Conservation (phyloP, 441 rosid genomes). For the Populus tomentosa region DNA sequence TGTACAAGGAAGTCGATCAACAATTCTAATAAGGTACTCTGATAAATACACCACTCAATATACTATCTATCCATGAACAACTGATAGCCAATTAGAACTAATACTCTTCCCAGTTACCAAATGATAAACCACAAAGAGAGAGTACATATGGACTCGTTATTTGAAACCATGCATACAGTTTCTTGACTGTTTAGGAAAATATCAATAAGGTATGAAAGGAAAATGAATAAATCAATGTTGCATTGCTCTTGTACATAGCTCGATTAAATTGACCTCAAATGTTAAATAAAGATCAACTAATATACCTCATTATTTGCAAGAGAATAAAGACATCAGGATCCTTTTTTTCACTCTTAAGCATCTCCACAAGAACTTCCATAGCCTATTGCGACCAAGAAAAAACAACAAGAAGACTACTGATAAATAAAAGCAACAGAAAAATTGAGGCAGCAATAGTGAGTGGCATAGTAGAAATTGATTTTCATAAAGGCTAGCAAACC, state of each 20-base stretch:
- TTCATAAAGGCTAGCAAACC: background rate
- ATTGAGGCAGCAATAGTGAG: background rate
- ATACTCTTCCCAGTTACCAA: background rate
- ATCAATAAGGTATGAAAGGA: background rate
- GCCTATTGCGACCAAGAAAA: conserved; percentile 41
- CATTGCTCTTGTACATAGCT: background rate
- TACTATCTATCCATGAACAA: background rate
- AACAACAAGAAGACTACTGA: background rate
- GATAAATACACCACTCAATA: background rate
- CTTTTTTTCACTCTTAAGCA: conserved; percentile 69
- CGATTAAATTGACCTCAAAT: background rate
- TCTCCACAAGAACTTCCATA: conserved; percentile 60
- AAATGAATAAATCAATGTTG: background rate
- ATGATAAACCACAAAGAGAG: background rate
- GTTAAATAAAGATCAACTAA: background rate
- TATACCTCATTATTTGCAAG: conserved; percentile 69
- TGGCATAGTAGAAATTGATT: background rate
- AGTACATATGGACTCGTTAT: background rate
- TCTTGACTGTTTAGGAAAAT: background rate
- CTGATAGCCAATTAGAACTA: background rate
- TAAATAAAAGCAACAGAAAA: background rate
- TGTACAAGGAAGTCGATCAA: background rate
- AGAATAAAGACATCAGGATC: conserved; percentile 57
- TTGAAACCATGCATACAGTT: background rate
- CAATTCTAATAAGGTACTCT: background rate